A percentile compares a stretch with the other conserved stretches of the same genome.
phyloP scores from a whole-genome alignment of 345 rosid species.

The Populus ilicifolia region DNA sequence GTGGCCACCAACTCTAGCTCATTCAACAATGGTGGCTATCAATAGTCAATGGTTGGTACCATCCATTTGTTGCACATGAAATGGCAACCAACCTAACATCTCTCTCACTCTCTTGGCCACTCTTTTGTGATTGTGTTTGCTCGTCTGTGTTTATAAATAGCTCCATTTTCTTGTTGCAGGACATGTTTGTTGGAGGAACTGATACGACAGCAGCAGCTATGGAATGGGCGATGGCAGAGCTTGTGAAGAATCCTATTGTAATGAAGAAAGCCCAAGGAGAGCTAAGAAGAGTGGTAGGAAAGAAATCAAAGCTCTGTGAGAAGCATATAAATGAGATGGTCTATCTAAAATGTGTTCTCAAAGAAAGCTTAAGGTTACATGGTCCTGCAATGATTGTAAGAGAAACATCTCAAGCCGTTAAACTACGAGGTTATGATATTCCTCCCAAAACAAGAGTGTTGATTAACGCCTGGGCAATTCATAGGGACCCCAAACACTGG shows the following conservation, averaged over 20 bases:
- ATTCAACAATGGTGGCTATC: no score
- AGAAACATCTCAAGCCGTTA: neutral
- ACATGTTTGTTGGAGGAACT: slow-evolving; percentile 9
- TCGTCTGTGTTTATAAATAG: no score
- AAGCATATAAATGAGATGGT: neutral
- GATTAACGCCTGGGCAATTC: neutral
- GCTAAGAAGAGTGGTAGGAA: slow-evolving; percentile 14
- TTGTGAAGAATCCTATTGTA: slow-evolving; percentile 16
- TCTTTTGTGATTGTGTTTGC: no score
- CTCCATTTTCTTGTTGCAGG: no score
- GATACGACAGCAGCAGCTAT: slow-evolving; percentile 18
- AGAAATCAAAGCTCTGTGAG: neutral
- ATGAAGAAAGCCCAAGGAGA: slow-evolving; percentile 27
- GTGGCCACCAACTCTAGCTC: no score
- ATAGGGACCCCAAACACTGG: neutral
- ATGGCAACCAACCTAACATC: no score
- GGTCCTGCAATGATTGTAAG: neutral
- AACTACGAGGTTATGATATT: neutral
- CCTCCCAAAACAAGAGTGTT: slow-evolving; percentile 8
- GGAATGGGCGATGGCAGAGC: slow-evolving; percentile 32
- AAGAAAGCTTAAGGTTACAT: slow-evolving; percentile 11
- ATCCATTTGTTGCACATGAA: no score
- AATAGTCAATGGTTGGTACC: no score
- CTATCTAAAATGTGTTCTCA: slow-evolving; percentile 3
- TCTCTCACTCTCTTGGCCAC: neutral